Evolutionary conservation across 768 basidiomycete species (phyloP).

Genomic region (Leccinellum albellum): DNA sequence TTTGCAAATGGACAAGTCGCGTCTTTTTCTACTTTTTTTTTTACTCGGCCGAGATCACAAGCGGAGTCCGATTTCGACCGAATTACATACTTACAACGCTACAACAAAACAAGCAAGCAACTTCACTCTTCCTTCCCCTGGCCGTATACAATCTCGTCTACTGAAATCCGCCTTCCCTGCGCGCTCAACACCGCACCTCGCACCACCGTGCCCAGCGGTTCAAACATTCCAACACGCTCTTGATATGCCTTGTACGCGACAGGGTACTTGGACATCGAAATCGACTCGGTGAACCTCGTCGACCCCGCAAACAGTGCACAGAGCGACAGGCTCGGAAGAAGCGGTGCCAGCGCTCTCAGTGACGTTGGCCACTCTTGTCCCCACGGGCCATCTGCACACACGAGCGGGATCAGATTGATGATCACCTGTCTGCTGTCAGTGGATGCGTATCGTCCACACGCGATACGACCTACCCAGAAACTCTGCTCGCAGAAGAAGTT

Average conservation of each 20-base stretch:
- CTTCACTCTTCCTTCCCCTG: constrained; percentile 24
- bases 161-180: constrained; percentile 34
- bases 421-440: constrained; percentile 46
- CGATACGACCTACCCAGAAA: constrained; percentile 62
- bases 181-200: constrained; percentile 40
- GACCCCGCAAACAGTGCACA: constrained; percentile 74
- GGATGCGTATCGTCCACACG: background rate
- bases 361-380: constrained; percentile 23
- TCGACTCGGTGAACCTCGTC: constrained; percentile 76
- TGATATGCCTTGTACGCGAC: constrained; percentile 68
- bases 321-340: constrained; percentile 59
- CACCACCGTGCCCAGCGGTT: constrained; percentile 44
- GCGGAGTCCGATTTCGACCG: constrained; percentile 12
- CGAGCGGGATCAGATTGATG: constrained; percentile 62
- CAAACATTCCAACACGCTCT: constrained; percentile 78
- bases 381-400: constrained; percentile 37
- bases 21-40: constrained; percentile 11
- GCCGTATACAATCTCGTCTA: constrained; percentile 46
- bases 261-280: constrained; percentile 73
- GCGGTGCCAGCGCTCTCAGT: constrained; percentile 30
- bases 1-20: constrained; percentile 8
- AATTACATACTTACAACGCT: background rate
- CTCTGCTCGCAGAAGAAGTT: constrained; percentile 89
- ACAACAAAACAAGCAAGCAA: background rate
- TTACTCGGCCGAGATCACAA: constrained; percentile 11